Evolutionary conservation across 345 rosid species (phyloP).

Genomic region (Salix caprea): DNA sequence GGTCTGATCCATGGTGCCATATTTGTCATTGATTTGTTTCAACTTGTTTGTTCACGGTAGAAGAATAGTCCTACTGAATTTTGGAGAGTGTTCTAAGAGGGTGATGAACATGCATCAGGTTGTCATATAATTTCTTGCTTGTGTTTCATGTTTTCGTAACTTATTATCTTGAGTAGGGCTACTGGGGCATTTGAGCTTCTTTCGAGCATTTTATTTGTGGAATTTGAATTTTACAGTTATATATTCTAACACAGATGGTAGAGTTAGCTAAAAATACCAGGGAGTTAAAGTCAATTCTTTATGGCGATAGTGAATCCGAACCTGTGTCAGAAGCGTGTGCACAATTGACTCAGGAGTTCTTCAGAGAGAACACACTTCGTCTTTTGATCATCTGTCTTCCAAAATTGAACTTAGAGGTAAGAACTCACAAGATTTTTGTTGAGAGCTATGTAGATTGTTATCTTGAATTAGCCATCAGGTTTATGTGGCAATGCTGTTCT

Average conservation of each 20-base stretch:
- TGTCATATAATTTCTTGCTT: not conserved
- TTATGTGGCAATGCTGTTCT: not conserved
- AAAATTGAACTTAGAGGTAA: slow-evolving; percentile 83
- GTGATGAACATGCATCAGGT: not conserved
- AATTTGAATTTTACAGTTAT: not conserved
- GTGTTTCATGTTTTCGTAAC: not conserved
- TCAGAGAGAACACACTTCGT: slow-evolving; percentile 74
- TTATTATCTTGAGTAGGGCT: not conserved
- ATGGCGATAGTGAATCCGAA: slow-evolving; percentile 94
- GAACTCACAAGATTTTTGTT: not conserved
- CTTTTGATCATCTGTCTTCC: slow-evolving; percentile 75
- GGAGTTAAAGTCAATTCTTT: slow-evolving; percentile 84
- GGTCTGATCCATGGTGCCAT: not conserved
- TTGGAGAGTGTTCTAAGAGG: not conserved
- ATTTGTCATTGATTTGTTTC: not conserved
- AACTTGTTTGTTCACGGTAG: not conserved
- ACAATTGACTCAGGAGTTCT: slow-evolving; percentile 87
- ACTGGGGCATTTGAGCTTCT: not conserved
- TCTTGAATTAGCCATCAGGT: not conserved
- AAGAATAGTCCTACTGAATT: not conserved
- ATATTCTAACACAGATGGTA: slow-evolving; percentile 53
- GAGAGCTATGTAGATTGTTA: not conserved
- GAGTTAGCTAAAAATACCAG: slow-evolving; percentile 69
- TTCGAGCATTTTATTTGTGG: not conserved
- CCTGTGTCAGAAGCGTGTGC: slow-evolving; percentile 92